Conservation (phyloP, 2,329 filamentous ascomycete species). For the Cytospora mali region DNA sequence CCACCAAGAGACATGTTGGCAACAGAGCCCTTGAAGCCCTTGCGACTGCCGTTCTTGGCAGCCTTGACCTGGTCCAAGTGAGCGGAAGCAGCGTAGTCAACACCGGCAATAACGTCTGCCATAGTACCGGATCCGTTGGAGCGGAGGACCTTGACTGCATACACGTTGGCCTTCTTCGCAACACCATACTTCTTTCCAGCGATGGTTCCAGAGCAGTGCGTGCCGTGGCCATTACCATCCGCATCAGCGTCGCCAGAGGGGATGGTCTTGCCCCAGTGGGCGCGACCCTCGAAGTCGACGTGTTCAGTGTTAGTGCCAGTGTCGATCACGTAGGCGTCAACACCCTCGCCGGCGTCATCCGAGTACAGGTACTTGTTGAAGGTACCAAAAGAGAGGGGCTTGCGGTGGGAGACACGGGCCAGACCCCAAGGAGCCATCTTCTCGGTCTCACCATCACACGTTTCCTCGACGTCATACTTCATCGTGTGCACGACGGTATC, state of each 20-base stretch:
- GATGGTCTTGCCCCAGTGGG: constrained; percentile 96
- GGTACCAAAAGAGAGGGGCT: constrained; percentile 81
- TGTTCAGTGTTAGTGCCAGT: constrained; percentile 93
- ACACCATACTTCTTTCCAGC: constrained; percentile 99
- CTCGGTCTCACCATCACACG: constrained; percentile 67
- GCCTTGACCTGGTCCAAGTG: constrained; percentile 75
- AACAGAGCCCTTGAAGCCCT: constrained; percentile 98
- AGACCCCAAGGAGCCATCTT: constrained; percentile 98
- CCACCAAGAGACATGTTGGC: constrained; percentile 99
- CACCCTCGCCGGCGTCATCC: constrained; percentile 88
- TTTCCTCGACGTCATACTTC: constrained; percentile 46
- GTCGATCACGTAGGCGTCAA: constrained; percentile 98
- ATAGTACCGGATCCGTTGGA: constrained; percentile 98
- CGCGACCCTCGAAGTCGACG: constrained; percentile 96
- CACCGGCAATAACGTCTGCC: constrained; percentile 98
- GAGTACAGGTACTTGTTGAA: constrained; percentile 99
- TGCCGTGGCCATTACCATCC: constrained; percentile 98
- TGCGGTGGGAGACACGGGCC: constrained; percentile 94
- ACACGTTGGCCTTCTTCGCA: constrained; percentile 96
- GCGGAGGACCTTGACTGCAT: constrained; percentile 96
- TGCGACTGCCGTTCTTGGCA: constrained; percentile 84
- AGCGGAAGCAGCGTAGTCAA: constrained; percentile 85
- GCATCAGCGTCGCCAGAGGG: constrained; percentile 80
- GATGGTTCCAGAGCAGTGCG: constrained; percentile 97
- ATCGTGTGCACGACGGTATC: constrained; percentile 91